Conservation (phyloP, 768 basidiomycete species). For the Pisolithus albus region DNA sequence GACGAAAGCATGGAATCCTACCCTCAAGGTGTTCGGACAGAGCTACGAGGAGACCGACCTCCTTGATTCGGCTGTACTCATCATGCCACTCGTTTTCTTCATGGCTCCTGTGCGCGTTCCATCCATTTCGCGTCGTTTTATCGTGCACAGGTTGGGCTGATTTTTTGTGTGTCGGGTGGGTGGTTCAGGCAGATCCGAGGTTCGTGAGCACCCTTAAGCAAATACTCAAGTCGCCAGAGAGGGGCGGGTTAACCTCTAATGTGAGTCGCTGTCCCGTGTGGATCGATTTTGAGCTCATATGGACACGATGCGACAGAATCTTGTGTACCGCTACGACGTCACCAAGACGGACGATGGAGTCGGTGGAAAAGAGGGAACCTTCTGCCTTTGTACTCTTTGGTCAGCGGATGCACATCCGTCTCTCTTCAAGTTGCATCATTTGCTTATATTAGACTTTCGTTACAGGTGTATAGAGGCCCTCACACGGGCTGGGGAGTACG, state of each 20-base stretch:
- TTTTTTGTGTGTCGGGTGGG: not conserved
- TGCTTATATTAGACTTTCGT: not conserved
- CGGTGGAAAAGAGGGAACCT: constrained; percentile 93
- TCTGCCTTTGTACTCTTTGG: constrained; percentile 85
- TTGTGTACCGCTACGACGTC: constrained; percentile 88
- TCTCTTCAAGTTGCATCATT: not conserved
- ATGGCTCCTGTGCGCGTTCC: constrained; percentile 56
- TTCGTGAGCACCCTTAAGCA: constrained; percentile 81
- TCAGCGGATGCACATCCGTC: constrained; percentile 21
- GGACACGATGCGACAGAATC: constrained; percentile 41
- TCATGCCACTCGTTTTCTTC: constrained; percentile 94
- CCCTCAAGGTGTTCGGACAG: constrained; percentile 70
- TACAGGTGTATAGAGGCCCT: constrained; percentile 81
- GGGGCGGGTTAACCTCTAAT: constrained; percentile 88
- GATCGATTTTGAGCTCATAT: not conserved
- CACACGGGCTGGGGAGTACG: constrained; percentile 78
- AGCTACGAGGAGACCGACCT: constrained; percentile 82
- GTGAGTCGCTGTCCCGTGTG: constrained; percentile 25
- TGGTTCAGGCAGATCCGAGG: constrained; percentile 68
- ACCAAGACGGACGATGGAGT: constrained; percentile 85
- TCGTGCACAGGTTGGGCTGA: not conserved
- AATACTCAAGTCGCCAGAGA: constrained; percentile 81
- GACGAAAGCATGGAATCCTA: constrained; percentile 77
- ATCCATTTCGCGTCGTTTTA: not conserved
- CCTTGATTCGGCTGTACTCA: constrained; percentile 82